A percentile compares a stretch with the other conserved stretches of the same genome.
Conservation (phyloP, 2,329 filamentous ascomycete species). For the Beauveria asiatica region DNA sequence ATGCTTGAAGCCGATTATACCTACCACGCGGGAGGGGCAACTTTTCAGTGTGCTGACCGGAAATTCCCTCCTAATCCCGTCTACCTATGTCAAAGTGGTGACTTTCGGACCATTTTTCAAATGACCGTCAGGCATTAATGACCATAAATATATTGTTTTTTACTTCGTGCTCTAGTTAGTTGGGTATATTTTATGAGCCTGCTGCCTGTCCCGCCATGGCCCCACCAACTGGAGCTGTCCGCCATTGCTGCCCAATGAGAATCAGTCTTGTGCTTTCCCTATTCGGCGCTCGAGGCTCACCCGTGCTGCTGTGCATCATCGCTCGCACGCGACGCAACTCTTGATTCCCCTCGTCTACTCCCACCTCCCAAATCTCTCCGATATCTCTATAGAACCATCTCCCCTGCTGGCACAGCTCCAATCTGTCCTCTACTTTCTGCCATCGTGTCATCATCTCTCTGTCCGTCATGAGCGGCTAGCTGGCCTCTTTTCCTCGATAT, state of each 20-base stretch:
- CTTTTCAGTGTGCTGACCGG: no score
- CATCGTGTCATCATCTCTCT: neutral
- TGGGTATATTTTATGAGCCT: no score
- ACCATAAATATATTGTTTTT: no score
- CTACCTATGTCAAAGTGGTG: no score
- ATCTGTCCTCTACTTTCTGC: neutral
- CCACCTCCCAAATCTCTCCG: neutral
- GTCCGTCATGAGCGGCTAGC: neutral
- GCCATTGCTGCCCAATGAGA: neutral
- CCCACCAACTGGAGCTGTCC: neutral
- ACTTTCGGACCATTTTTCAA: no score
- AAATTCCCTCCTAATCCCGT: no score
- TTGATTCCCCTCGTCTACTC: conserved; percentile 2
- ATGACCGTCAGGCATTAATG: no score
- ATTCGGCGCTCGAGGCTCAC: conserved; percentile 3
- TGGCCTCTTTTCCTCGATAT: neutral
- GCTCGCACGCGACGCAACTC: neutral
- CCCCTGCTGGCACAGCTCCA: neutral
- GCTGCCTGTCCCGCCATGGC: neutral
- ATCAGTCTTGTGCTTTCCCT: neutral
- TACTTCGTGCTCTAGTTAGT: no score
- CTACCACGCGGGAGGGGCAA: no score
- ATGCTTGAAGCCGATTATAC: no score
- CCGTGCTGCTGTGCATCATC: conserved; percentile 1
- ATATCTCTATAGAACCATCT: neutral